A percentile compares a stretch with the other conserved stretches of the same genome.
Conservation (phyloP, 306 rosid species). For the Urtica urens region DNA sequence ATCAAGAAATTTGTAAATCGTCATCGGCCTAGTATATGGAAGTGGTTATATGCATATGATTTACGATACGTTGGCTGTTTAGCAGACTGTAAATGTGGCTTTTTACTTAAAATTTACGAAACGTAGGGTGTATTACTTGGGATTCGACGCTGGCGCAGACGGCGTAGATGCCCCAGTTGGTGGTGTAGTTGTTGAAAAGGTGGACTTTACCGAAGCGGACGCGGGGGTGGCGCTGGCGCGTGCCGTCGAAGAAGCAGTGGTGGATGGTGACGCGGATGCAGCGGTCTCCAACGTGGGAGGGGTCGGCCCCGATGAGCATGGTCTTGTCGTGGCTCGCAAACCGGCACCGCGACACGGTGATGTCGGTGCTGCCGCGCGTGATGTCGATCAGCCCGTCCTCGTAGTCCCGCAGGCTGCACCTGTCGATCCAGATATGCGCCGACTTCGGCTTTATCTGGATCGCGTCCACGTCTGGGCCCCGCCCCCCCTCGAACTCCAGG, state of each 20-base stretch:
- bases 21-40: no score
- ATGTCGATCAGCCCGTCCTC: conserved; percentile 90
- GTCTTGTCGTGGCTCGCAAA: conserved; percentile 82
- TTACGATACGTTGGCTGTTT: no score
- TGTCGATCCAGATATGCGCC: conserved; percentile 90
- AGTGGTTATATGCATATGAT: no score
- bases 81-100: no score
- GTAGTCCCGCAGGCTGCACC: conserved; percentile 71
- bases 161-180: conserved; percentile 98
- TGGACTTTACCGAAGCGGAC: conserved; percentile 84
- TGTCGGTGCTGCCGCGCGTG: conserved; percentile 69
- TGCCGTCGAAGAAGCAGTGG: conserved; percentile 88
- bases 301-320: conserved; percentile 83
- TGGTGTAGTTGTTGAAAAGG: conserved; percentile 73
- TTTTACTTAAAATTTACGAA: no score
- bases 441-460: conserved; percentile 95
- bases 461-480: conserved; percentile 84
- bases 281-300: conserved; percentile 61
- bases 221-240: conserved; percentile 91
- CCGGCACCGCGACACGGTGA: conserved; percentile 89
- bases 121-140: conserved; percentile 38
- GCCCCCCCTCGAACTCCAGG: conserved; percentile 86
- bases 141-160: conserved; percentile 96
- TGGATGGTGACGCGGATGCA: conserved; percentile 86
- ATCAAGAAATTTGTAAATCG: no score